Evolutionary conservation across 1,284 basidiomycete species (phyloP).

Genomic region (Cryptococcus neoformans): DNA sequence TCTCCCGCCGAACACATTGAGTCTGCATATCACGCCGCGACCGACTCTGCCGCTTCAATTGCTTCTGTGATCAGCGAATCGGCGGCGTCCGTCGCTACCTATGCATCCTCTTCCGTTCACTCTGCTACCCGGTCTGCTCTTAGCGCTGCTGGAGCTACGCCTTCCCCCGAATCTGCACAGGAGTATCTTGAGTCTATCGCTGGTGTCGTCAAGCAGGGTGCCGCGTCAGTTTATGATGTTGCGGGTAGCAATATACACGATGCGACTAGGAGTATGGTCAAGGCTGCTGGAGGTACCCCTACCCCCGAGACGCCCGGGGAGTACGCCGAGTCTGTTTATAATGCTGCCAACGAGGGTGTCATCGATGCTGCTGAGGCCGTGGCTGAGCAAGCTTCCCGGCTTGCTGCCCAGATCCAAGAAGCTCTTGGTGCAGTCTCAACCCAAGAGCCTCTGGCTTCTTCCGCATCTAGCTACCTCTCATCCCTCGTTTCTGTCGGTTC

Average conservation of each 20-base stretch:
- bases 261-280: constrained; percentile 15
- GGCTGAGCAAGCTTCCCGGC: constrained; percentile 10
- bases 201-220: constrained; percentile 8
- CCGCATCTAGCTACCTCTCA: constrained; percentile 18
- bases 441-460: constrained; percentile 20
- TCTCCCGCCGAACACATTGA: constrained; percentile 17
- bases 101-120: constrained; percentile 14
- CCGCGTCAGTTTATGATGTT: constrained; percentile 11
- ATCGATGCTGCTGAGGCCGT: constrained; percentile 14
- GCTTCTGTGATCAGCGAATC: constrained; percentile 5
- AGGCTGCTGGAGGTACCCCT: constrained; percentile 18
- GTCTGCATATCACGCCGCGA: constrained; percentile 7
- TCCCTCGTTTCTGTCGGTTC: constrained; percentile 13
- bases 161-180: constrained; percentile 15
- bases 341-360: constrained; percentile 24
- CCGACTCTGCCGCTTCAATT: constrained; percentile 10
- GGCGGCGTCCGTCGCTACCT: constrained; percentile 5
- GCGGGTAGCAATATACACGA: constrained; percentile 15
- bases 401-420: constrained; percentile 19
- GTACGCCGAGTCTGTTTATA: constrained; percentile 12
- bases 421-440: constrained; percentile 17
- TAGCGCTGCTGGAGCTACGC: constrained; percentile 16
- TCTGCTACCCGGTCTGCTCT: constrained; percentile 18
- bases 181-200: constrained; percentile 15
- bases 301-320: constrained; percentile 16